Evolutionary conservation across 1,284 basidiomycete genomes (phyloP).

Genomic region (Pseudozyma flocculosa): DNA sequence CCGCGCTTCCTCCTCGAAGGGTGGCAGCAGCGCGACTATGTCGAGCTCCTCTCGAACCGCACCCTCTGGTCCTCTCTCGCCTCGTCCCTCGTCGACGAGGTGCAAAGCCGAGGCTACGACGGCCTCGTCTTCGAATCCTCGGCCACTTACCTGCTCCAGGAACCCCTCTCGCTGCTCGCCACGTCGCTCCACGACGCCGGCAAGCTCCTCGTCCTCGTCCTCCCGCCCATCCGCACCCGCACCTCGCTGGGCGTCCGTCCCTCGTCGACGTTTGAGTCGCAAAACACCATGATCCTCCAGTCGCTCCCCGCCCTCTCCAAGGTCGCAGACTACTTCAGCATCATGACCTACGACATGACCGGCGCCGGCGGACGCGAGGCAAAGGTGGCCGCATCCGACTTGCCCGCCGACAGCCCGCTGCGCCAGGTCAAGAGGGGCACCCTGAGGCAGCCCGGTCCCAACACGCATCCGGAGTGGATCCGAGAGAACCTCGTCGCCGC

Average conservation of each 20-base stretch:
- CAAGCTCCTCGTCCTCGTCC: conserved; percentile 17
- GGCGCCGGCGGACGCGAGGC: conserved; percentile 9
- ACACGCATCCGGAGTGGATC: conserved; percentile 29
- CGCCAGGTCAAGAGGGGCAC: conserved; percentile 22
- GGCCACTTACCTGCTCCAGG: conserved; percentile 30
- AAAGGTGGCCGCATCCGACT: conserved; percentile 7
- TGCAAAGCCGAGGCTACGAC: conserved; percentile 9
- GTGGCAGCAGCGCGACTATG: conserved; percentile 29
- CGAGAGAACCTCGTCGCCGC: conserved; percentile 15
- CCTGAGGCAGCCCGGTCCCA: conserved; percentile 29
- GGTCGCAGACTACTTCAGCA: conserved; percentile 27
- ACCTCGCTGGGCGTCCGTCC: conserved; percentile 6
- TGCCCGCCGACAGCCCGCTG: conserved; percentile 25
- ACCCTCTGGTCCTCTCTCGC: conserved; percentile 15
- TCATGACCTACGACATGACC: conserved; percentile 48
- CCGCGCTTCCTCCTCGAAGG: conserved; percentile 37
- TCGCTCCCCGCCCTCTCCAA: conserved; percentile 19
- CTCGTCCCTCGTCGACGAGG: conserved; percentile 12
- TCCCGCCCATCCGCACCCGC: conserved; percentile 23
- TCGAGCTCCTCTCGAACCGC: conserved; percentile 13
- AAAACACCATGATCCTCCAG: conserved; percentile 30
- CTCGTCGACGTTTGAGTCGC: conserved; percentile 3
- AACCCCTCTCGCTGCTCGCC: conserved; percentile 14
- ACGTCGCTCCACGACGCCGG: conserved; percentile 1
- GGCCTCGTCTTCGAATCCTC: conserved; percentile 28